Percentiles rank a stretch among this genome's conserved stretches.
These are phyloP conservation scores for Scheffersomyces segobiensis DNA, from an alignment of 1,139 yeast species.

Conservation along the genomic window DNA sequence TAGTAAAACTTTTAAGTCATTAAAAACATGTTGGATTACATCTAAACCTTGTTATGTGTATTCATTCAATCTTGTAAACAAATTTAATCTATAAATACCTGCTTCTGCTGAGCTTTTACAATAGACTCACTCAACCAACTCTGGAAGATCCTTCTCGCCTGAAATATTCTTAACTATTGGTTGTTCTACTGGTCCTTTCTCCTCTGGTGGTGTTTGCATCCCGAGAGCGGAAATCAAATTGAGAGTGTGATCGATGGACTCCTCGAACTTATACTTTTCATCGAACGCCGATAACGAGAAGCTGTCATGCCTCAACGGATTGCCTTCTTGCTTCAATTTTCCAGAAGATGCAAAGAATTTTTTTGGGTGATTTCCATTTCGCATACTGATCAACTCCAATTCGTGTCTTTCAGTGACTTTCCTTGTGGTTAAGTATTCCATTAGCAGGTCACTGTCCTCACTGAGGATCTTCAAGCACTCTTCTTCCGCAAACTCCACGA, in stretches of 20 bases:
- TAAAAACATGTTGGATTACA: background rate
- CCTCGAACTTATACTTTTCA: slow-evolving; percentile 5
- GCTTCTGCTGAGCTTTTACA: background rate
- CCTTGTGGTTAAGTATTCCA: slow-evolving; percentile 32
- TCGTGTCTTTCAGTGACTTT: slow-evolving; percentile 34
- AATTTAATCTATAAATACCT: too few species aligned
- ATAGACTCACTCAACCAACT: background rate
- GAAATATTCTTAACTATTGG: background rate
- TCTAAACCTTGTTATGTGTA: background rate
- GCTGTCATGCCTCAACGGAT: slow-evolving; percentile 28
- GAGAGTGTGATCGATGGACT: slow-evolving; percentile 1
- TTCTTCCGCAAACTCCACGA: slow-evolving; percentile 21
- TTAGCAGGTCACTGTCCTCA: slow-evolving; percentile 18
- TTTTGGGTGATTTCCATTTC: background rate
- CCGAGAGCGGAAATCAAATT: background rate
- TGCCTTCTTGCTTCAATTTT: slow-evolving; percentile 5
- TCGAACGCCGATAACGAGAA: slow-evolving; percentile 1
- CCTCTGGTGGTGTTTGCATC: background rate
- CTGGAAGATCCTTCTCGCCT: background rate
- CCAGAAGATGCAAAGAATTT: background rate
- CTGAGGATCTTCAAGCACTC: slow-evolving; percentile 29
- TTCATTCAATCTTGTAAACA: too few species aligned
- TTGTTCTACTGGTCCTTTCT: background rate
- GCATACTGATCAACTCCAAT: slow-evolving; percentile 20
- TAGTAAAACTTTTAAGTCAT: too few species aligned